These are phyloP conservation scores for Crithidia fasciculata DNA, from an alignment of 208 protist genomes.

Conservation along the genomic window DNA sequence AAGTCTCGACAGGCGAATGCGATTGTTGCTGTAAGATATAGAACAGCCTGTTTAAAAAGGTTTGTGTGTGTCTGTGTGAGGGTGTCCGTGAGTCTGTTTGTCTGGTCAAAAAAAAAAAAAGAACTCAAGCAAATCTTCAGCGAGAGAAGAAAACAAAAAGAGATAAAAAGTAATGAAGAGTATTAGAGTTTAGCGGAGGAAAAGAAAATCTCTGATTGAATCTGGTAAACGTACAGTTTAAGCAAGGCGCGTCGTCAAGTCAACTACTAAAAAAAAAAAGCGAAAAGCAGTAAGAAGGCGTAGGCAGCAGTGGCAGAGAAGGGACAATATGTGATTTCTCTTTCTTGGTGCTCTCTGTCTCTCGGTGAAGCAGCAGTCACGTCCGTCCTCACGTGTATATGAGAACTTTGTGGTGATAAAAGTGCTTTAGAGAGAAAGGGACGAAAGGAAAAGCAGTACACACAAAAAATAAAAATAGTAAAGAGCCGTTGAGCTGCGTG, in stretches of 20 bases:
- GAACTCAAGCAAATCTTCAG: background rate
- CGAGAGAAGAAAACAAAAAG: background rate
- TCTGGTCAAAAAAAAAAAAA: conserved; percentile 8
- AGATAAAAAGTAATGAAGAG: background rate
- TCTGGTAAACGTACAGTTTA: background rate
- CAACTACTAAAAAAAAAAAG: background rate
- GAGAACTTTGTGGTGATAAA: no score
- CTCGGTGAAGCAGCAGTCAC: no score
- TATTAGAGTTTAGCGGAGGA: background rate
- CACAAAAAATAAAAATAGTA: background rate
- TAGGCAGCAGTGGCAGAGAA: no score
- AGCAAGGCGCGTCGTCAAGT: background rate
- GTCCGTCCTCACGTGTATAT: no score
- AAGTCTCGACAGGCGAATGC: background rate
- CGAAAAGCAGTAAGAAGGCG: background rate
- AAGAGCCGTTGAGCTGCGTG: no score
- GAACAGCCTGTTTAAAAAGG: background rate
- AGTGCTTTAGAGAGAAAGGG: no score
- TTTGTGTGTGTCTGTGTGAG: no score
- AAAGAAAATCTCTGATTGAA: background rate
- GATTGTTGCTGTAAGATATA: background rate
- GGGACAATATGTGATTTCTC: no score
- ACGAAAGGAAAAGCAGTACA: background rate
- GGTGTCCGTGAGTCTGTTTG: no score
- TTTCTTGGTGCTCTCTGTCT: no score